Base-by-base conservation (phyloP, 2,329 filamentous ascomycete genomes). In the Alternaria sp. region DNA sequence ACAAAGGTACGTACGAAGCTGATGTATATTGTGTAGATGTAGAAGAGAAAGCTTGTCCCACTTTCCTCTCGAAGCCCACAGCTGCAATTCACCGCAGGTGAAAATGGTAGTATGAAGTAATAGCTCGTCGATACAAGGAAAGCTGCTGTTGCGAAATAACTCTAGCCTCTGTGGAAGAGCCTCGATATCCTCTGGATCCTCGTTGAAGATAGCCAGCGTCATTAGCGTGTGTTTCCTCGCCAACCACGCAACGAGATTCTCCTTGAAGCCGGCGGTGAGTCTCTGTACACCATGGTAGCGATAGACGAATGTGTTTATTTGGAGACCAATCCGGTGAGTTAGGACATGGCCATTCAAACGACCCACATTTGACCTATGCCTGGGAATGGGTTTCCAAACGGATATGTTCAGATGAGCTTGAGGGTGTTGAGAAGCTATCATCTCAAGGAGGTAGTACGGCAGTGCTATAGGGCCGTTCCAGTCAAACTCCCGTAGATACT, bases 31-130 rank as follows among this genome's bases (percentile, higher is more conserved):
- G 53, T 11, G 32, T n/a, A 56, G 13, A 19, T 56, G 40, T 10
- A 56, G 40, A 12, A 59, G 13, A 44, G 36, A 44, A 17, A 63
- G 44, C 6, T 49, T 12, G 12, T 56, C 17, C 61, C 61, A 63
- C 30, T 51, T 45, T 43, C 30, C 36, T n/a, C 30, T 36, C 8
- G 50, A 30, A 30, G 49, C 61, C 61, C 61, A 63, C 28, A 59
- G 26, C 21, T 32, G 26, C 21, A 63, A 45, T 36, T 63, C 61
- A 28, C 15, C 13, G 26, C n/a, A 30, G 5, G 56, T 59, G 50
- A 63, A 63, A 6, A 63, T 26, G 6, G 58, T 25, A 15, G 45
- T 45, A 19, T 26, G 15, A 21, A 52, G 19, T 0, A 32, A 3
- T 25, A 62, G 25, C 26, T 43, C 15, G 21, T 23, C n/a, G 12